These are phyloP conservation scores for Rauvolfia tetraphylla DNA, from an alignment of 257 asterid species.

Conservation along the genomic window DNA sequence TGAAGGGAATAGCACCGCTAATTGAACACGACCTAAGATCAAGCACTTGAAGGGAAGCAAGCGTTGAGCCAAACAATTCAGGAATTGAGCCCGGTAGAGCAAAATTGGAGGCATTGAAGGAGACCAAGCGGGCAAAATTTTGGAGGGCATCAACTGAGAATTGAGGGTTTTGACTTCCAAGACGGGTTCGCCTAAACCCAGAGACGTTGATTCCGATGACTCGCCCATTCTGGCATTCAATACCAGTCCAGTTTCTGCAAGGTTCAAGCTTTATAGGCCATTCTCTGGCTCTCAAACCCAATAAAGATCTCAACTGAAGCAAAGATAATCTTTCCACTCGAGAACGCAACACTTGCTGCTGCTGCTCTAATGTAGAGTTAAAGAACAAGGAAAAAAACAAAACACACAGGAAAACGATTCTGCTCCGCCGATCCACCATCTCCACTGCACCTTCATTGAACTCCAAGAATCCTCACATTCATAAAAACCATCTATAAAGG, in stretches of 20 bases:
- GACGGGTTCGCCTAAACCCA: constrained; percentile 74
- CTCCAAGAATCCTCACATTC: constrained; percentile 40
- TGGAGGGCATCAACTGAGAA: constrained; percentile 72
- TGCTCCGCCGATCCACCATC: constrained; percentile 61
- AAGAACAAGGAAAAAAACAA: constrained; percentile 43
- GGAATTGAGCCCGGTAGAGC: constrained; percentile 70
- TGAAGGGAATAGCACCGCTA: constrained; percentile 51
- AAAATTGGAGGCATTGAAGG: constrained; percentile 78
- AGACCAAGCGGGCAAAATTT: constrained; percentile 57
- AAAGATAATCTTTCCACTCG: constrained; percentile 57
- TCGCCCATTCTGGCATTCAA: constrained; percentile 62
- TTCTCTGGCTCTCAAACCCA: constrained; percentile 80
- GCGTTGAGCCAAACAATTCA: constrained; percentile 63
- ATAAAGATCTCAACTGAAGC: constrained; percentile 85
- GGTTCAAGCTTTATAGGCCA: constrained; percentile 92
- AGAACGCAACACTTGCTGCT: constrained; percentile 44
- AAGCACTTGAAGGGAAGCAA: constrained; percentile 62
- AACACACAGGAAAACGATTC: constrained; percentile 29
- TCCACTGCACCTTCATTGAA: constrained; percentile 63
- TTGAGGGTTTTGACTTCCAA: constrained; percentile 67
- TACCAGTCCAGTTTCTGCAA: constrained; percentile 65
- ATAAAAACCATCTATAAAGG: constrained; percentile 18
- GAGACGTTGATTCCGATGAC: constrained; percentile 71
- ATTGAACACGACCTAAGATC: constrained; percentile 81
- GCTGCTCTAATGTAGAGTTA: constrained; percentile 52